Conservation (phyloP, 768 basidiomycete genomes). For the Tulasnella sp. region DNA sequence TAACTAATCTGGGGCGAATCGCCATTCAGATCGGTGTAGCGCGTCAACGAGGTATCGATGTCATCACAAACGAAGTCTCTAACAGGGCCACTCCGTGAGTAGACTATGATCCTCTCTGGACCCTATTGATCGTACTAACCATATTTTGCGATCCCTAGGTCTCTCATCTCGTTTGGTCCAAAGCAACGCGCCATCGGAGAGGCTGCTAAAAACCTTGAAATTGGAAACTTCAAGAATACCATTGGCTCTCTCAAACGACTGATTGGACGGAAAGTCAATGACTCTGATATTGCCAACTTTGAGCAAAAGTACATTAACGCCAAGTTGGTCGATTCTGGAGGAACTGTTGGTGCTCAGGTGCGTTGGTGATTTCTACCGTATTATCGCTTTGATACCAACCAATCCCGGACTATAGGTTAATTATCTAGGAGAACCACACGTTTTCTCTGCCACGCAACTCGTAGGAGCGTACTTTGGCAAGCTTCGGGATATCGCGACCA, state of each 20-base stretch:
- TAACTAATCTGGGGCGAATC: too few relatives aligned
- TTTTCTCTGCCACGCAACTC: conserved; percentile 82
- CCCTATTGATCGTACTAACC: background rate
- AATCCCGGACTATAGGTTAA: conserved; percentile 44
- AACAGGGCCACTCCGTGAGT: conserved; percentile 93
- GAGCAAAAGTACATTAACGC: conserved; percentile 92
- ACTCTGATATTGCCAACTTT: conserved; percentile 65
- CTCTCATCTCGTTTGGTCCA: conserved; percentile 85
- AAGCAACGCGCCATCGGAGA: conserved; percentile 90
- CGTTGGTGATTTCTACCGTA: conserved; percentile 22
- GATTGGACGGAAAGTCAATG: conserved; percentile 64
- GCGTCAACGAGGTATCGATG: conserved; percentile 92
- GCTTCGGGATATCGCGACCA: conserved; percentile 72
- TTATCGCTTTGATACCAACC: background rate
- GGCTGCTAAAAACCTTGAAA: conserved; percentile 92
- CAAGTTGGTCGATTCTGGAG: conserved; percentile 68
- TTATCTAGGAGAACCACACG: conserved; percentile 68
- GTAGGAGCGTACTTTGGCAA: conserved; percentile 84
- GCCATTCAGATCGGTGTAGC: conserved; percentile 76
- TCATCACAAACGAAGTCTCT: conserved; percentile 95
- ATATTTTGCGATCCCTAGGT: conserved; percentile 35
- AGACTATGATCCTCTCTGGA: background rate
- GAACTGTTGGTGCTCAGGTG: conserved; percentile 78
- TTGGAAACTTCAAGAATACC: conserved; percentile 96
- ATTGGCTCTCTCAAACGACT: conserved; percentile 86